Evolutionary conservation across 2,329 filamentous ascomycete species (phyloP).

Genomic region (Sclerotinia spermophila): DNA sequence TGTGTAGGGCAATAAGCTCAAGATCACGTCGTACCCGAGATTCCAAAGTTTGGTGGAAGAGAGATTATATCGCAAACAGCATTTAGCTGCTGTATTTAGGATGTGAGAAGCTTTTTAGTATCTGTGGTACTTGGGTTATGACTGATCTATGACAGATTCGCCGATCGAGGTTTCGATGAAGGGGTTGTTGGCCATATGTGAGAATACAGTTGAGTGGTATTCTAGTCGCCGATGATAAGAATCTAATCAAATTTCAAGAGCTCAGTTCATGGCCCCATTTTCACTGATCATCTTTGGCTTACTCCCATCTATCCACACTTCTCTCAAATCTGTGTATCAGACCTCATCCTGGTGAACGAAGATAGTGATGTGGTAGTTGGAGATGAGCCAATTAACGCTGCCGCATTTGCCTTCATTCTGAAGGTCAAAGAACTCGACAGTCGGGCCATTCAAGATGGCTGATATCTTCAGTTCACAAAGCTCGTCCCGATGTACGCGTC

Average conservation of each 20-base stretch:
- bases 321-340: constrained; percentile 57
- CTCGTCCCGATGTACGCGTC: constrained; percentile 53
- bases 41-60: constrained; percentile 30
- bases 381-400: constrained; percentile 48
- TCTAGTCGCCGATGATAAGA: constrained; percentile 7
- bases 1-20: constrained; percentile 42
- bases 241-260: not conserved
- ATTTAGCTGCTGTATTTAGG: constrained; percentile 32
- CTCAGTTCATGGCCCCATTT: constrained; percentile 44
- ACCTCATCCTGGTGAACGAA: constrained; percentile 62
- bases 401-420: constrained; percentile 46
- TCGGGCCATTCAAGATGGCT: not conserved
- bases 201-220: constrained; percentile 11
- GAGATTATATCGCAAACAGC: constrained; percentile 31
- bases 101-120: constrained; percentile 2
- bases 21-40: constrained; percentile 44
- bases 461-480: constrained; percentile 44
- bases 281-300: constrained; percentile 45
- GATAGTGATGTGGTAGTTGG: constrained; percentile 60
- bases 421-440: constrained; percentile 29
- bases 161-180: constrained; percentile 43
- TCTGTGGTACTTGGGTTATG: not conserved
- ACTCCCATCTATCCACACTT: constrained; percentile 64
- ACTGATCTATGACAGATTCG: constrained; percentile 19
- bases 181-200: constrained; percentile 60